Percentiles rank a stretch among this genome's conserved stretches.
phyloP scores from a whole-genome alignment of 192 early-diverging fungal genomes.

The Paraglomus brasilianum region DNA sequence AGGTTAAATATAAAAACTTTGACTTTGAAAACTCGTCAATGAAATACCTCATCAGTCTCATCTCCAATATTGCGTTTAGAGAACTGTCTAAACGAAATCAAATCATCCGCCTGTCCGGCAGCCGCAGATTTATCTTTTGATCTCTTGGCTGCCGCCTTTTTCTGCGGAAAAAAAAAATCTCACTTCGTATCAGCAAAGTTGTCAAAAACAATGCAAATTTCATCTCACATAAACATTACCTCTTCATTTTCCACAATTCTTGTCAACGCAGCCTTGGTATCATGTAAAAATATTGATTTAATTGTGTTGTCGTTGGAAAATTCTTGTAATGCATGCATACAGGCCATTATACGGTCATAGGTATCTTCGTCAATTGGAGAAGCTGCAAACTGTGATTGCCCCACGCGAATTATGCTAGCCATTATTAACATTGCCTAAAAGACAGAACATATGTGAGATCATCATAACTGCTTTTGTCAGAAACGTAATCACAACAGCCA shows the following conservation, averaged over 20 bases:
- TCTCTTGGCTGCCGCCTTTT: conserved; percentile 58
- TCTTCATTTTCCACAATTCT: conserved; percentile 71
- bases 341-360: conserved; percentile 85
- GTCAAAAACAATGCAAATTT: conserved; percentile 27
- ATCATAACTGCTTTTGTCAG: too few species aligned
- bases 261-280: conserved; percentile 59
- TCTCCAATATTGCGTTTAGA: conserved; percentile 65
- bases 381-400: conserved; percentile 81
- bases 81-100: conserved; percentile 85
- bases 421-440: conserved; percentile 90
- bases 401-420: conserved; percentile 91
- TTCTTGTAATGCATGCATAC: conserved; percentile 74
- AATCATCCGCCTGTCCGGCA: conserved; percentile 84
- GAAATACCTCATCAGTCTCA: conserved; percentile 60
- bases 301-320: conserved; percentile 52
- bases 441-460: not conserved
- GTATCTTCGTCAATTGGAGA: conserved; percentile 98
- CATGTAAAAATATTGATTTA: conserved; percentile 57
- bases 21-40: not conserved
- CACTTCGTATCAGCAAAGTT: not conserved
- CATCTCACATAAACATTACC: too few species aligned
- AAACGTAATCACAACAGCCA: too few species aligned
- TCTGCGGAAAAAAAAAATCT: conserved; percentile 34
- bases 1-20: not conserved
- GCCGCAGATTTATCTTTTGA: conserved; percentile 64